These are phyloP conservation scores for Pichia sp. DNA, from an alignment of 1,139 yeast genomes.

Conservation along the genomic window DNA sequence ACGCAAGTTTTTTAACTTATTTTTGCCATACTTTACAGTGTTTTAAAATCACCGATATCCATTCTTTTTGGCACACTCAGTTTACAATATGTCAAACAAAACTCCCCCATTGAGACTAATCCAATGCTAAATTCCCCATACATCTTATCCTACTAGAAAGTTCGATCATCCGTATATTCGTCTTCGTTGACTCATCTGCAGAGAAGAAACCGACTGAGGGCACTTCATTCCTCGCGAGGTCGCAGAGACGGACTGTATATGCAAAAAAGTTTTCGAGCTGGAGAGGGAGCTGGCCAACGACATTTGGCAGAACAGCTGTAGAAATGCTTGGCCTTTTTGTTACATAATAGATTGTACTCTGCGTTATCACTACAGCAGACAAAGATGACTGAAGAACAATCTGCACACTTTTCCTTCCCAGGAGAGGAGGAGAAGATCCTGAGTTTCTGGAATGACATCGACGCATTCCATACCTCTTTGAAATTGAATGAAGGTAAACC, in stretches of 20 bases:
- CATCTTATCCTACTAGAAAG: too few relatives aligned
- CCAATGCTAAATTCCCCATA: too few relatives aligned
- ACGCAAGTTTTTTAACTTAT: constrained; percentile 8
- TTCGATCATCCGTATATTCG: too few relatives aligned
- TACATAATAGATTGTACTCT: too few relatives aligned
- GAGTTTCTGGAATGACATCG: constrained; percentile 78
- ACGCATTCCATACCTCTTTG: constrained; percentile 86
- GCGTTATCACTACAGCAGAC: background rate
- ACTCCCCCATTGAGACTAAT: too few relatives aligned
- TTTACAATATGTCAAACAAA: too few relatives aligned
- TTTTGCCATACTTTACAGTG: background rate
- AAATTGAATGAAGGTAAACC: constrained; percentile 82
- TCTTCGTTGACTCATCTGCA: background rate
- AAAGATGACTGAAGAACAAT: constrained; percentile 27
- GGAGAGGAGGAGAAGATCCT: constrained; percentile 81
- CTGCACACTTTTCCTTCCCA: constrained; percentile 56
- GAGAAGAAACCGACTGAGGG: background rate
- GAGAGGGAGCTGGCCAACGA: background rate
- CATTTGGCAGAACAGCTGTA: background rate
- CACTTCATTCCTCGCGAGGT: background rate
- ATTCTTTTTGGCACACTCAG: too few relatives aligned
- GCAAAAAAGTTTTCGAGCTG: background rate
- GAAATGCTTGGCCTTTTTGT: too few relatives aligned
- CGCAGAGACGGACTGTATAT: background rate
- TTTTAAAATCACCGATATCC: background rate